These are phyloP conservation scores for Aspergillus felis DNA, from an alignment of 2,329 filamentous ascomycete species.

Conservation along the genomic window DNA sequence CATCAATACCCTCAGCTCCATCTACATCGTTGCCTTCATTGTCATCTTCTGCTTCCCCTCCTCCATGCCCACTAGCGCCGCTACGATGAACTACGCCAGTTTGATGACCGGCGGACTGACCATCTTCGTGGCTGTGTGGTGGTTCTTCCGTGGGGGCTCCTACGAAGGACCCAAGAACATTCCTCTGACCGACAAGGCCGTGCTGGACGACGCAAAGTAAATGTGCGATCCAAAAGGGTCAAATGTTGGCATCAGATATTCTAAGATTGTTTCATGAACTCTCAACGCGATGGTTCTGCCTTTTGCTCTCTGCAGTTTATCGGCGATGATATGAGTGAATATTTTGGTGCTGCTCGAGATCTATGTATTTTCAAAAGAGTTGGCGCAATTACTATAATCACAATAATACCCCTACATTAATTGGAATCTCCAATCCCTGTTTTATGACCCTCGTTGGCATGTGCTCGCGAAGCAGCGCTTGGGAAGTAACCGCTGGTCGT, in stretches of 20 bases:
- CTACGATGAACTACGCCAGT: slow-evolving; percentile 53
- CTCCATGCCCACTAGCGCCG: slow-evolving; percentile 42
- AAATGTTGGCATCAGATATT: neutral
- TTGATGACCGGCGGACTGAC: slow-evolving; percentile 52
- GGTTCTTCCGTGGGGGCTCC: slow-evolving; percentile 29
- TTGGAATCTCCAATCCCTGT: neutral
- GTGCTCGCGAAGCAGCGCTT: neutral
- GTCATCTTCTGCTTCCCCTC: slow-evolving; percentile 60
- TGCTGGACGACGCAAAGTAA: slow-evolving; percentile 30
- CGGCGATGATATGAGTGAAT: neutral
- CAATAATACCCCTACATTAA: neutral
- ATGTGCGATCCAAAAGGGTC: neutral
- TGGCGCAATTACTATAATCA: neutral
- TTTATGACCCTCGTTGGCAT: neutral
- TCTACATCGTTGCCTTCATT: slow-evolving; percentile 54
- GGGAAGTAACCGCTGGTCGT: neutral
- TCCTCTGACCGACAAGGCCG: slow-evolving; percentile 30
- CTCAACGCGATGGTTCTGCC: neutral
- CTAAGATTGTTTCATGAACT: neutral
- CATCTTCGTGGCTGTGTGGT: slow-evolving; percentile 48
- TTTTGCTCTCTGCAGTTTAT: neutral
- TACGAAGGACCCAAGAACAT: slow-evolving; percentile 37
- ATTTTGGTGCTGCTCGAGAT: neutral
- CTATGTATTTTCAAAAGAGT: neutral
- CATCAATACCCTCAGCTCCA: slow-evolving; percentile 49